phyloP scores from a whole-genome alignment of 495 filamentous ascomycete genomes.

The Penicillium silybi region DNA sequence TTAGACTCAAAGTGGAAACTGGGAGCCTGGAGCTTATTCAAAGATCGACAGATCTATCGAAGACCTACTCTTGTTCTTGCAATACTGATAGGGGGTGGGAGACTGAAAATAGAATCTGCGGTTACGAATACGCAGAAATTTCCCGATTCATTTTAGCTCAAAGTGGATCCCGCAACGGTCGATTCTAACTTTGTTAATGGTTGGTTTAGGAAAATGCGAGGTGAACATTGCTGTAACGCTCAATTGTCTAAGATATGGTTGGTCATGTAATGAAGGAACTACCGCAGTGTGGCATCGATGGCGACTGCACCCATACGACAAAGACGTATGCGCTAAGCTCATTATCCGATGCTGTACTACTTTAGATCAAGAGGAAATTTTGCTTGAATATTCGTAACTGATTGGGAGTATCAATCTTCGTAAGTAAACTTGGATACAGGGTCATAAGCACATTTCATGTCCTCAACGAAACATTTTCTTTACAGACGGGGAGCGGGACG shows the following conservation, averaged over 20 bases:
- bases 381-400: background rate
- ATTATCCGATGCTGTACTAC: background rate
- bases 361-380: background rate
- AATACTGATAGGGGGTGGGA: background rate
- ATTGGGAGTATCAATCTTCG: background rate
- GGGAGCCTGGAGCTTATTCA: background rate
- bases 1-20: background rate
- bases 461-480: constrained; percentile 3
- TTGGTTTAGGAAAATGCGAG: too few relatives aligned
- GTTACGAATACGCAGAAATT: constrained; percentile 17
- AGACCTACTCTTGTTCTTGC: background rate
- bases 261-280: background rate
- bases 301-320: background rate
- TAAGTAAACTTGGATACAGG: constrained; percentile 1
- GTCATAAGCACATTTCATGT: constrained; percentile 1
- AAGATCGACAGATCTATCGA: background rate
- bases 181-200: too few relatives aligned
- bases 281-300: too few relatives aligned
- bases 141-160: constrained; percentile 1
- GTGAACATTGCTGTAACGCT: too few relatives aligned
- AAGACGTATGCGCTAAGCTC: background rate
- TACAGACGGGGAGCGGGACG: constrained; percentile 23
- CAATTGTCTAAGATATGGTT: too few relatives aligned
- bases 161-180: too few relatives aligned
- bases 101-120: background rate